Evolutionary conservation across 1,284 basidiomycete species (phyloP), one percentile per base, ranked within the genome.

Genomic region (Peniophora sp.): DNA sequence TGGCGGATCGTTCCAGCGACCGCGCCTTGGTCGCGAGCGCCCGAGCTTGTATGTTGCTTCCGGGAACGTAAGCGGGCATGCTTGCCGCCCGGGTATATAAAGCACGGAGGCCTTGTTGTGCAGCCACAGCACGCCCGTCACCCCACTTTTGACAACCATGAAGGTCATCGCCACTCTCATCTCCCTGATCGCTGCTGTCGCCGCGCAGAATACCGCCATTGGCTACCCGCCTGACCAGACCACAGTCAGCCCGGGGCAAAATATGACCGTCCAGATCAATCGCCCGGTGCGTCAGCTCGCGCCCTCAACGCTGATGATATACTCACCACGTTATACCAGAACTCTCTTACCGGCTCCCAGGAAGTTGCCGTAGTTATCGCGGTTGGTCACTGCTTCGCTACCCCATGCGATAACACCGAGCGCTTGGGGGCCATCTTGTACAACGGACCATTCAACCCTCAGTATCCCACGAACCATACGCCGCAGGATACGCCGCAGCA

Each of bases 331-430:
- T 10, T 20, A 24, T 24, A 9, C 10, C 47, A 75, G 75, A 62
- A 70, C 57, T 56, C 67, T 8, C 62, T 74, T 46, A 62, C 63
- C 14, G 57, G 63, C 8, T 68, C 70, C 1, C 56, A 61, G 24
- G 76, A 79, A 47, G 65, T 79, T 18, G 66, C 67, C 9, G 53
- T 79, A 47, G 72, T 69, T 22, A 72, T 80, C 52, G 69, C 59
- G 1, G 47, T 70, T n/a, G 56, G 60, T 39, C 57, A 62, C 15
- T 78, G 76, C 54, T 18, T 55, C 32, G 51, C 59, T 24, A 60
- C 56, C 34, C 54, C 64, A 0, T 72, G 69, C 53, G 53, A 68
- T 48, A 58, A 64, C 2, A 55, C 55, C 8, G 54, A 70, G 11
- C 57, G 57, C 1, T 57, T 81, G 15, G 77, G 76, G 2, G 55